Conservation (phyloP, 352 stramenopile species). For the Detonula confervacea region DNA sequence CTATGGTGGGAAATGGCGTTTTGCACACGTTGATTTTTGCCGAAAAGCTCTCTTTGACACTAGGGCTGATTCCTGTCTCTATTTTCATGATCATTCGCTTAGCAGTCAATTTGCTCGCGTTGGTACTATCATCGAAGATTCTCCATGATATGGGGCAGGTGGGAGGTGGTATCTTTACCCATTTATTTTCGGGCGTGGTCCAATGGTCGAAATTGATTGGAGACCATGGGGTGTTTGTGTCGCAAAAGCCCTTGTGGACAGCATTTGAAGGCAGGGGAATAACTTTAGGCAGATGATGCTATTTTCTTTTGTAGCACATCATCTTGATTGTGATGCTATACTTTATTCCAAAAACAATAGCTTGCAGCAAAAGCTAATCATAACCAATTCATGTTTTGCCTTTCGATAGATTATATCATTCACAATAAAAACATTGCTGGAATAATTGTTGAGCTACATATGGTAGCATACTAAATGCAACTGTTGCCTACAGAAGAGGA, state of each 20-base stretch:
- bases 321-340: too few species aligned
- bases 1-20: slow-evolving; percentile 50
- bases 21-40: slow-evolving; percentile 29
- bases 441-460: too few species aligned
- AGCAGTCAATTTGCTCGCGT: slow-evolving; percentile 25
- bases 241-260: slow-evolving; percentile 45
- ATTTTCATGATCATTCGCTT: slow-evolving; percentile 43
- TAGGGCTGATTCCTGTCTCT: slow-evolving; percentile 18
- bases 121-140: slow-evolving; percentile 48
- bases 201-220: slow-evolving; percentile 37
- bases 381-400: too few species aligned
- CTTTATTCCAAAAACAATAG: too few species aligned
- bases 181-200: slow-evolving; percentile 37
- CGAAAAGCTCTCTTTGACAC: background rate
- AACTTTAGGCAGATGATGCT: slow-evolving; percentile 38
- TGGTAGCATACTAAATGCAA: too few species aligned
- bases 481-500: too few species aligned
- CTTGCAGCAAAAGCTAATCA: too few species aligned
- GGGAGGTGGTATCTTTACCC: slow-evolving; percentile 38
- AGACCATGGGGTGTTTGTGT: slow-evolving; percentile 34
- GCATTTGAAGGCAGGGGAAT: slow-evolving; percentile 54
- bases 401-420: too few species aligned
- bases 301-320: too few species aligned
- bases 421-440: too few species aligned
- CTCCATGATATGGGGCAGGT: slow-evolving; percentile 51